These are phyloP conservation scores for Parastagonospora avenae DNA, from an alignment of 2,329 filamentous ascomycete genomes.

Conservation along the genomic window DNA sequence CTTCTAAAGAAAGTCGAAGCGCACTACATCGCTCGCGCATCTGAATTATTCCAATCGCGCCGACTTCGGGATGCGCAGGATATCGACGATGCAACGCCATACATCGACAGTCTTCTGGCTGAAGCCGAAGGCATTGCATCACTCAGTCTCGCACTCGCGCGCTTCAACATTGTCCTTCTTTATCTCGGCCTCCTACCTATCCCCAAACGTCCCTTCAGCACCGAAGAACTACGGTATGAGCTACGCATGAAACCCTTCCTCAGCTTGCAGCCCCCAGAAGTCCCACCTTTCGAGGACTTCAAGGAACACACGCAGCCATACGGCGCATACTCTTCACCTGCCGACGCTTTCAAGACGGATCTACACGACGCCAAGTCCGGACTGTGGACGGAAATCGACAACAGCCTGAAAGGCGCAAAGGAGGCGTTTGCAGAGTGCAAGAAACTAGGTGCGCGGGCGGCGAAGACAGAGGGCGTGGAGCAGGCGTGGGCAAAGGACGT, in stretches of 20 bases:
- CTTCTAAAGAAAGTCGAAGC: slow-evolving; percentile 23
- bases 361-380: slow-evolving; percentile 7
- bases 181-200: slow-evolving; percentile 61
- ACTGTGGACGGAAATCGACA: slow-evolving; percentile 36
- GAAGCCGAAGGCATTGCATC: slow-evolving; percentile 30
- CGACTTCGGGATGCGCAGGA: slow-evolving; percentile 14
- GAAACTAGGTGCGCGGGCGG: slow-evolving; percentile 39
- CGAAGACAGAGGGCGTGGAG: slow-evolving; percentile 44
- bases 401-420: slow-evolving; percentile 40
- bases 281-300: slow-evolving; percentile 70
- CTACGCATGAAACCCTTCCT: slow-evolving; percentile 86
- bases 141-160: slow-evolving; percentile 39
- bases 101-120: slow-evolving; percentile 33
- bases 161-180: slow-evolving; percentile 69
- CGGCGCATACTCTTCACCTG: slow-evolving; percentile 27
- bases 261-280: slow-evolving; percentile 67
- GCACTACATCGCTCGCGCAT: slow-evolving; percentile 14
- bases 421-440: slow-evolving; percentile 44
- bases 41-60: not conserved
- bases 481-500: slow-evolving; percentile 45
- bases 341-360: slow-evolving; percentile 6
- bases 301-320: slow-evolving; percentile 40
- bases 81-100: slow-evolving; percentile 11
- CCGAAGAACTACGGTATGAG: slow-evolving; percentile 73
- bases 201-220: slow-evolving; percentile 67